phyloP scores from a whole-genome alignment of 2,329 filamentous ascomycete genomes.

The Aspergillus transmontanensis region DNA sequence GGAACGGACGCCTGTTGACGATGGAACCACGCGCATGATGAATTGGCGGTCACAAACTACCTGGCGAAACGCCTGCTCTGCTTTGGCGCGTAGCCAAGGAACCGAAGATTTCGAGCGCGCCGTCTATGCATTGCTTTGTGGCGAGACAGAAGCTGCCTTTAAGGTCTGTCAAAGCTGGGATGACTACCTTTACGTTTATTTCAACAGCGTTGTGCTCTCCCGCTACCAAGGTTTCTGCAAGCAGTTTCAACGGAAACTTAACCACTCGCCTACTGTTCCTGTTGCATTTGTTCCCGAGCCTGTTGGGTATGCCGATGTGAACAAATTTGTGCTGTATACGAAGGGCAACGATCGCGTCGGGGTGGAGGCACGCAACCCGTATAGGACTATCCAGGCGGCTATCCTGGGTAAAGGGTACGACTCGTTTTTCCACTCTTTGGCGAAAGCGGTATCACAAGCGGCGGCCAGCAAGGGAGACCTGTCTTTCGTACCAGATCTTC shows the following conservation, averaged over 20 bases:
- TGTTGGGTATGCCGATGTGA: conserved; percentile 41
- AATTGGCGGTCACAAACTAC: conserved; percentile 41
- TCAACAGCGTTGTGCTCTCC: conserved; percentile 79
- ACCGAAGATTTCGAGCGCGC: conserved; percentile 80
- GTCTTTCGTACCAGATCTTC: conserved; percentile 37
- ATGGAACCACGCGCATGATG: conserved; percentile 46
- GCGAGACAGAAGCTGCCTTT: conserved; percentile 77
- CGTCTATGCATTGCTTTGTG: conserved; percentile 87
- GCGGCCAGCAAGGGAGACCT: conserved; percentile 28
- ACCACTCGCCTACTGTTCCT: conserved; percentile 58
- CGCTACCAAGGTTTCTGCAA: conserved; percentile 73
- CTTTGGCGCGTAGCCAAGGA: conserved; percentile 62
- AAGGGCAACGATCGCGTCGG: conserved; percentile 39
- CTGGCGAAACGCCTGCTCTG: conserved; percentile 42
- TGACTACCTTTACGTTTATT: conserved; percentile 82
- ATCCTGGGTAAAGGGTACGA: conserved; percentile 48
- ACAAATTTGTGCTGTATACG: conserved; percentile 40
- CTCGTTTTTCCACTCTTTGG: conserved; percentile 43
- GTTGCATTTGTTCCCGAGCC: conserved; percentile 62
- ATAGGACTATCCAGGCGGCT: conserved; percentile 47
- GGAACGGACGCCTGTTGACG: conserved; percentile 35
- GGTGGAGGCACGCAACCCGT: conserved; percentile 46
- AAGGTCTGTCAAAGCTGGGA: conserved; percentile 79
- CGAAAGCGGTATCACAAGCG: conserved; percentile 43
- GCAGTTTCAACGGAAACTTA: conserved; percentile 45